Conservation (phyloP, 2,329 filamentous ascomycete genomes). For the Fusarium cyanostomum region DNA sequence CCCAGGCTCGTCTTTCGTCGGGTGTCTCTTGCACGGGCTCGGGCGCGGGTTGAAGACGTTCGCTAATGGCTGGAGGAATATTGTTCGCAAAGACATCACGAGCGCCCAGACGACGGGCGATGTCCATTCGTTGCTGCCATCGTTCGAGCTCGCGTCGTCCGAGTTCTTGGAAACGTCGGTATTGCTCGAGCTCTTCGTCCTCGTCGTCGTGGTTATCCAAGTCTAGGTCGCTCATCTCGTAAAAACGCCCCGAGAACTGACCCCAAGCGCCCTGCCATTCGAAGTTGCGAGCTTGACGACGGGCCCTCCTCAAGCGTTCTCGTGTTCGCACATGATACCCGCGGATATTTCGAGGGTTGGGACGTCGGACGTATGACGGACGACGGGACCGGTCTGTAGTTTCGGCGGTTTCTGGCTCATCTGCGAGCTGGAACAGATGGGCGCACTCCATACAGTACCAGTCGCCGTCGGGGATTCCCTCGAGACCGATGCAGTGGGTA, state of each 20-base stretch:
- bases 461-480: constrained; percentile 76
- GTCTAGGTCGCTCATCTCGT: constrained; percentile 62
- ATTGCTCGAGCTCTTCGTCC: constrained; percentile 76
- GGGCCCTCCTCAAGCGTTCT: constrained; percentile 64
- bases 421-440: constrained; percentile 55
- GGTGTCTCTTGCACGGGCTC: constrained; percentile 72
- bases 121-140: constrained; percentile 85
- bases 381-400: constrained; percentile 47
- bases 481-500: constrained; percentile 88
- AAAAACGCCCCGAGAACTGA: constrained; percentile 68
- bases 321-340: constrained; percentile 61
- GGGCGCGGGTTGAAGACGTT: constrained; percentile 67
- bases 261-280: constrained; percentile 92
- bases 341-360: constrained; percentile 46
- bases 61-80: constrained; percentile 66
- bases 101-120: constrained; percentile 82
- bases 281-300: constrained; percentile 73
- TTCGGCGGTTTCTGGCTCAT: constrained; percentile 48
- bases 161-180: constrained; percentile 62
- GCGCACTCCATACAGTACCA: constrained; percentile 94
- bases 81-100: constrained; percentile 75
- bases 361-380: constrained; percentile 44
- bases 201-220: constrained; percentile 58
- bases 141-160: constrained; percentile 71
- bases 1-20: constrained; percentile 88